Evolutionary conservation across 1,139 yeast species (phyloP).

Genomic region (Pichia sp.): DNA sequence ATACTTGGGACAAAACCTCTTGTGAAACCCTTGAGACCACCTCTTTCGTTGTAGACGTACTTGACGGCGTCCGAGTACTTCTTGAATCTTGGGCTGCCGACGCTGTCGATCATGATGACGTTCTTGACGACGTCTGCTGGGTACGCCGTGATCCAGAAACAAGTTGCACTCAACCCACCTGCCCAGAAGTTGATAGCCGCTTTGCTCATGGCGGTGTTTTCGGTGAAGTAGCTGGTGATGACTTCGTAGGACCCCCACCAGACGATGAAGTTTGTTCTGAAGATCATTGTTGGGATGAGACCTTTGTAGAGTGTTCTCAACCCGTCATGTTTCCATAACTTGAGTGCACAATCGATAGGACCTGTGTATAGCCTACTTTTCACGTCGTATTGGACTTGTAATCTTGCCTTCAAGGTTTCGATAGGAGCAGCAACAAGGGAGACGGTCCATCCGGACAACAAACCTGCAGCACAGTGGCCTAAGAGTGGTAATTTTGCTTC

Average conservation of each 20-base stretch:
- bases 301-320: constrained; percentile 78
- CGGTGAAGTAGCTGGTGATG: constrained; percentile 65
- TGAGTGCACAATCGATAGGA: constrained; percentile 69
- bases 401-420: constrained; percentile 83
- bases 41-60: constrained; percentile 60
- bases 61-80: constrained; percentile 73
- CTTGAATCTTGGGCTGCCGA: constrained; percentile 66
- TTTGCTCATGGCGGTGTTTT: constrained; percentile 59
- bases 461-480: constrained; percentile 73
- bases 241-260: constrained; percentile 96
- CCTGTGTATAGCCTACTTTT: constrained; percentile 67
- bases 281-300: constrained; percentile 79
- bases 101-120: constrained; percentile 78
- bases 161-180: constrained; percentile 83
- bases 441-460: constrained; percentile 91
- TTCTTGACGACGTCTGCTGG: constrained; percentile 91
- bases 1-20: constrained; percentile 81
- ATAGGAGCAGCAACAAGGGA: constrained; percentile 94
- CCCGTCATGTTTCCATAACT: constrained; percentile 58
- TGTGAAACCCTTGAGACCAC: constrained; percentile 65
- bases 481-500: constrained; percentile 59
- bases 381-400: constrained; percentile 89
- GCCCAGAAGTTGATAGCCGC: constrained; percentile 86
- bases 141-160: constrained; percentile 89
- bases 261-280: constrained; percentile 80